Base-by-base conservation (phyloP, 352 stramenopile genomes). In the Phytophthora rubi region DNA sequence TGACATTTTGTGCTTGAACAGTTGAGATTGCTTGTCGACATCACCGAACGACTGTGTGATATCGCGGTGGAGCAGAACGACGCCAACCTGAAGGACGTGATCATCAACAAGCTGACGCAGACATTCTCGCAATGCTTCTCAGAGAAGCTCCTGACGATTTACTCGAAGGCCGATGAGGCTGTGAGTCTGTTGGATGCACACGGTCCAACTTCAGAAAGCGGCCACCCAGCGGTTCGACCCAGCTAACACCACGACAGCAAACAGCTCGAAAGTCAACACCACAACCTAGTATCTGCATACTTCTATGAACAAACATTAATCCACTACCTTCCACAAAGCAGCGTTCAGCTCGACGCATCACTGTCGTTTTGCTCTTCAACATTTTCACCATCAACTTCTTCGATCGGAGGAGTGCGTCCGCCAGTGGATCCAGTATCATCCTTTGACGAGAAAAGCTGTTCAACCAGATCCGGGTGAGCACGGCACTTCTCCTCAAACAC, bases 61-160 rank as follows among this genome's bases (percentile, higher is more conserved):
- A 69, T 93, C 49, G 84, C 85, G 7, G 77, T 92, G 37, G 87
- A 93, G 68, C 82, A 95, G 53, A 85, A 88, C 58, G 84, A 94
- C 30, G 66, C 89, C 53, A 89, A 82, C 53, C 53, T 93, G 4
- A 93, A 95, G 68, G 81, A 92, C 52, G 76, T 91, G 3, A 76
- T 93, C 37, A 61, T 92, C 32, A 81, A 83, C 61, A 85, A 88
- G 62, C 68, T 92, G 23, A 85, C 77, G 8, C 75, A 86, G 47
- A 68, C 89, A 10, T 92, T 93, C 68, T 89, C 85, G 16, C 81
- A 92, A 30, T 95, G 85, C 64, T 95, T 94, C 68, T 88, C 83
- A 8, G 82, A 93, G 35, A 90, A 88, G 53, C 57, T 91, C 15
- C 71, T 78, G 32, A 68, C 71, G 0, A 73, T 87, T 30, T 92